These are phyloP conservation scores for Apocynum venetum DNA, from an alignment of 257 asterid species.

Conservation along the genomic window DNA sequence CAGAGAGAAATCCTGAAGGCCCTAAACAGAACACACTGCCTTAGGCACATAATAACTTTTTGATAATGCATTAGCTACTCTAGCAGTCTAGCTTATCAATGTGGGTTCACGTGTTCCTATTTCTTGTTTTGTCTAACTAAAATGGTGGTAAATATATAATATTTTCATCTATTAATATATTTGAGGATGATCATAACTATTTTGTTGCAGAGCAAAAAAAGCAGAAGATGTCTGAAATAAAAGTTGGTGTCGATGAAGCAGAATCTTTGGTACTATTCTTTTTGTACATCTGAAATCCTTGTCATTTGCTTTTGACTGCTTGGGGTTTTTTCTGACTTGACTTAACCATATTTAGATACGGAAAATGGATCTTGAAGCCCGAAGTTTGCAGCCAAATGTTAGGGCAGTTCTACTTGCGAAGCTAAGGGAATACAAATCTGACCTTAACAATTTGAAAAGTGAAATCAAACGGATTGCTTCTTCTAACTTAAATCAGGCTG, in stretches of 20 bases:
- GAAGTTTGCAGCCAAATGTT: slow-evolving; percentile 65
- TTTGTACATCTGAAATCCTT: not conserved
- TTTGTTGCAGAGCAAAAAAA: slow-evolving; percentile 64
- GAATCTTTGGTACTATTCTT: slow-evolving; percentile 56
- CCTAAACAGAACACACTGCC: not conserved
- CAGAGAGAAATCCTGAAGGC: not conserved
- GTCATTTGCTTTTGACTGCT: not conserved
- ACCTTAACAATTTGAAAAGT: slow-evolving; percentile 67
- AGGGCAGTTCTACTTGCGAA: slow-evolving; percentile 77
- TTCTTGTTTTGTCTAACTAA: not conserved
- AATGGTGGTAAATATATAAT: not conserved
- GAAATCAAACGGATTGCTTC: slow-evolving; percentile 55
- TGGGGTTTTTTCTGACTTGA: slow-evolving; percentile 15
- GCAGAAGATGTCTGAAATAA: slow-evolving; percentile 61
- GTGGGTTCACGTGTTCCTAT: not conserved
- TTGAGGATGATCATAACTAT: not conserved
- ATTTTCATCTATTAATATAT: not conserved
- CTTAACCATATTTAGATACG: slow-evolving; percentile 44
- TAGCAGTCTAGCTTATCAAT: not conserved
- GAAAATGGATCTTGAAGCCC: slow-evolving; percentile 89
- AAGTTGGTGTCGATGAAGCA: slow-evolving; percentile 66
- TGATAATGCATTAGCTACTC: not conserved
- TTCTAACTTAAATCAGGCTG: slow-evolving; percentile 59
- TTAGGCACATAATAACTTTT: not conserved
- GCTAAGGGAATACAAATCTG: slow-evolving; percentile 81